Base-by-base conservation (phyloP, 148 eudicot genomes). In the Fagopyrum homotropicum region DNA sequence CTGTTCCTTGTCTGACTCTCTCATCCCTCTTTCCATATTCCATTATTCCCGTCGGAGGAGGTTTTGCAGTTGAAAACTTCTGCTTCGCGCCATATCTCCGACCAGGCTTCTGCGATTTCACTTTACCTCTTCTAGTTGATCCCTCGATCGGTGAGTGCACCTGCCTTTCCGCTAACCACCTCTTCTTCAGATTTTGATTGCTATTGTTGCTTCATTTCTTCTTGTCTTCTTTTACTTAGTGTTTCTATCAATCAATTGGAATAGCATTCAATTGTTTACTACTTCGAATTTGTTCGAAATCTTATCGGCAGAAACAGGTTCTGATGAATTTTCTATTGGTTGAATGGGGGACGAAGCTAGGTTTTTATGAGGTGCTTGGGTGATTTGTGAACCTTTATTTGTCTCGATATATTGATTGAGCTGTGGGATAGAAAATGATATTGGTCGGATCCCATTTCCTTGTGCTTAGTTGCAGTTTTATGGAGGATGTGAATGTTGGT, bases 91-190 rank as follows among this genome's bases (percentile, higher is more conserved):
- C 63, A 57, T 6, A 26, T 57, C 63, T 57, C 30, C 22, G 63
- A 57, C 22, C 29, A 19, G 22, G 3, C 6, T 19, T 4, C 6
- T 12, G 40, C 44, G 68, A 61, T 61, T 16, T 61, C 3, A 35
- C 0, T 61, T 61, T 29, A 29, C 30, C 68, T 61, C 30, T 9
- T 61, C 68, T 3, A 4, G 15, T 29, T 29, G 43, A 61, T 61
- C 68, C 68, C 22, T 26, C 30, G 43, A 5, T 43, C 68, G 68
- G 68, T 61, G 68, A 61, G 68, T 29, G 43, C 68, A 61, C 44
- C 68, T 22, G 68, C 68, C 6, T 29, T 61, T 61, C 68, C 44
- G 43, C 68, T 29, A 7, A 26, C 5, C 68, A 43, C 30, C 8
- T 4, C 9, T 4, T 61, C 43, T 61, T 29, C 68, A 61, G 29